Percentiles rank a stretch among this genome's conserved stretches.
Evolutionary conservation across 345 rosid genomes (phyloP).

Genomic region (Cardamine chenopodiifolia): DNA sequence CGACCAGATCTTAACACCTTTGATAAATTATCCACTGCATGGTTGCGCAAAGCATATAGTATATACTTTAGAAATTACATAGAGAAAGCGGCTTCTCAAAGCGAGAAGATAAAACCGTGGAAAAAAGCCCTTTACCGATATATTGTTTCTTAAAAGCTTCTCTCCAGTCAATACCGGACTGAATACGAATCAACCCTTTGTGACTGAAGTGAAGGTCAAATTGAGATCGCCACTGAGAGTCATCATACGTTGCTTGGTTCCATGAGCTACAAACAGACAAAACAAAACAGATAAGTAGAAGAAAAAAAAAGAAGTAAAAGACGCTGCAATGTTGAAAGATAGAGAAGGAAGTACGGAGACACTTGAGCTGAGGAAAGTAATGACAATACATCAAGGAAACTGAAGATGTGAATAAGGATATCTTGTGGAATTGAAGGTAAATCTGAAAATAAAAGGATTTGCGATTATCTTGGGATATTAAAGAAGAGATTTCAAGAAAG

Average conservation of each 20-base stretch:
- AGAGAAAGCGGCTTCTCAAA: neutral
- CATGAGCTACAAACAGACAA: conserved; percentile 62
- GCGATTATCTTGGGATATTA: neutral
- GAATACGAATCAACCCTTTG: conserved; percentile 31
- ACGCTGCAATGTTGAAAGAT: no score
- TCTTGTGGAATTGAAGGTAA: conserved; percentile 69
- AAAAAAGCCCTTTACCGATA: conserved; percentile 48
- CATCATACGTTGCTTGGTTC: conserved; percentile 66
- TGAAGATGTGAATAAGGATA: conserved; percentile 62
- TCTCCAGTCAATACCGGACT: conserved; percentile 54
- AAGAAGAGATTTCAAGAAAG: neutral
- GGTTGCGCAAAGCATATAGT: neutral
- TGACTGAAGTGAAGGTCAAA: conserved; percentile 45
- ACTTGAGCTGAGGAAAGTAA: conserved; percentile 61
- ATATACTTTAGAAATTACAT: conserved; percentile 2
- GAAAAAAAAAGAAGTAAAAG: neutral
- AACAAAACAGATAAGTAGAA: conserved; percentile 18
- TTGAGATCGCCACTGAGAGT: conserved; percentile 58
- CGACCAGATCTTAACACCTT: conserved; percentile 53
- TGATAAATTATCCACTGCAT: conserved; percentile 46
- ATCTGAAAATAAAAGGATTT: conserved; percentile 44
- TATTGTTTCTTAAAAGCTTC: conserved; percentile 57
- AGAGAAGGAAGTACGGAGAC: conserved; percentile 57
- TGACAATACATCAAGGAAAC: conserved; percentile 66
- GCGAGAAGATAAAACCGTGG: neutral